A percentile compares a stretch with the other conserved stretches of the same genome.
Conservation (phyloP, 805 yeast species). For the Cyberlindnera suaveolens region DNA sequence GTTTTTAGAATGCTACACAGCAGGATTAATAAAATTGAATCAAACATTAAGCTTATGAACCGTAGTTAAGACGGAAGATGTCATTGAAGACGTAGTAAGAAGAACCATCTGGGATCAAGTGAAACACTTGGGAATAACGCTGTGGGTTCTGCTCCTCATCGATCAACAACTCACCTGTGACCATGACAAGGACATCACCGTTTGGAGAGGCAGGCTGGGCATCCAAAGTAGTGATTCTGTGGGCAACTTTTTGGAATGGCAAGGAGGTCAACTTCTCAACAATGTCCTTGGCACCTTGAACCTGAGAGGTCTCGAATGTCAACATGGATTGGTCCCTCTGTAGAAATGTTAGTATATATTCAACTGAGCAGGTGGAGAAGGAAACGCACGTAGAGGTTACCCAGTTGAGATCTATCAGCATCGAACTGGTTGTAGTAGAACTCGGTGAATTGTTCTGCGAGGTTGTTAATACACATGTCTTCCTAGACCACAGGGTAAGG, state of each 20-base stretch:
- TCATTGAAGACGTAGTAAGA: conserved; percentile 95
- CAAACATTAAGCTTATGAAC: conserved; percentile 32
- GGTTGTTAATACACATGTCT: conserved; percentile 5
- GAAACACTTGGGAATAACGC: conserved; percentile 96
- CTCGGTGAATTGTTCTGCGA: conserved; percentile 72
- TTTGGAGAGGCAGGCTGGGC: conserved; percentile 96
- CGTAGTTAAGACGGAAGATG: conserved; percentile 90
- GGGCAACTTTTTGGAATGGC: conserved; percentile 90
- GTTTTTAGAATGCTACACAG: neutral
- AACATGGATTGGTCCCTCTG: conserved; percentile 93
- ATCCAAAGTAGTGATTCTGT: conserved; percentile 89
- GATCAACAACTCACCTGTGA: conserved; percentile 85
- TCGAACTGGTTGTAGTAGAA: conserved; percentile 96
- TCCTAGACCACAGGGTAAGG: neutral
- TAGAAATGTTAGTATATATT: conserved; percentile 8
- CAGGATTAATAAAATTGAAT: neutral
- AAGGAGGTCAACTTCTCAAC: conserved; percentile 86
- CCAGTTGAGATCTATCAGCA: conserved; percentile 84
- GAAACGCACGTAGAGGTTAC: conserved; percentile 67
- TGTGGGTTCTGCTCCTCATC: conserved; percentile 96
- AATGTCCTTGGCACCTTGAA: conserved; percentile 90
- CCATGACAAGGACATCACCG: conserved; percentile 94
- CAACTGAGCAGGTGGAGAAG: neutral
- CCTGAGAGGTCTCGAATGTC: conserved; percentile 90
- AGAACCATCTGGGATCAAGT: conserved; percentile 85